Evolutionary conservation across 78 protist species (phyloP).

Genomic region (Cavenderia fasciculata): DNA sequence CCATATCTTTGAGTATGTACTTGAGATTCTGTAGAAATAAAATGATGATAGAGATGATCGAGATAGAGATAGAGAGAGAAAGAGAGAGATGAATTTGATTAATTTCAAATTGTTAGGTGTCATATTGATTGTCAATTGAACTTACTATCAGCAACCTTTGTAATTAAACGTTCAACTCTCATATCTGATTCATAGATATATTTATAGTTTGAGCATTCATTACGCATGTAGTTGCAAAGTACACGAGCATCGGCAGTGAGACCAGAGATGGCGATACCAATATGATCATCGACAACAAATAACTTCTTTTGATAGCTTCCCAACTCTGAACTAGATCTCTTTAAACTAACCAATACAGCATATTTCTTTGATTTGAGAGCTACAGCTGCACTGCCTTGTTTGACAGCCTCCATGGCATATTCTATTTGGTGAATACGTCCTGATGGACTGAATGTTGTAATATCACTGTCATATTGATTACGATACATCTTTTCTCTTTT

Average conservation of each 20-base stretch:
- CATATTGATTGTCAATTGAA: neutral
- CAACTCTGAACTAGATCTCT: slow-evolving; percentile 91
- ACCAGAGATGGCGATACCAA: slow-evolving; percentile 96
- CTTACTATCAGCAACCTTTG: slow-evolving; percentile 89
- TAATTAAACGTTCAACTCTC: slow-evolving; percentile 89
- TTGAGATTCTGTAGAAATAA: slow-evolving; percentile 85
- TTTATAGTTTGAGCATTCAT: slow-evolving; percentile 89
- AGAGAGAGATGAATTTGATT: neutral
- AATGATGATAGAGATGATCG: neutral
- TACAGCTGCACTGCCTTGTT: slow-evolving; percentile 95
- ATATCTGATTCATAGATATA: slow-evolving; percentile 89
- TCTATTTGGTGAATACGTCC: slow-evolving; percentile 98
- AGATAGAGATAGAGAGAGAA: neutral
- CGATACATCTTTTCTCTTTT: slow-evolving; percentile 85
- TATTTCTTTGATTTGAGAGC: slow-evolving; percentile 87
- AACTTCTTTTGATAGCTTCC: slow-evolving; percentile 95
- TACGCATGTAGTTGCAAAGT: slow-evolving; percentile 88
- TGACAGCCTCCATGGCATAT: slow-evolving; percentile 99
- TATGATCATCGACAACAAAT: slow-evolving; percentile 93
- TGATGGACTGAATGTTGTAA: slow-evolving; percentile 92
- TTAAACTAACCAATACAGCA: slow-evolving; percentile 91
- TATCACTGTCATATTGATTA: slow-evolving; percentile 91
- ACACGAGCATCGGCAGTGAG: slow-evolving; percentile 86
- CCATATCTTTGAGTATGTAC: slow-evolving; percentile 90
- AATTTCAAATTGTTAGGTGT: neutral